Conservation (phyloP, 257 asterid species). For the Nyctanthes arbortristis region DNA sequence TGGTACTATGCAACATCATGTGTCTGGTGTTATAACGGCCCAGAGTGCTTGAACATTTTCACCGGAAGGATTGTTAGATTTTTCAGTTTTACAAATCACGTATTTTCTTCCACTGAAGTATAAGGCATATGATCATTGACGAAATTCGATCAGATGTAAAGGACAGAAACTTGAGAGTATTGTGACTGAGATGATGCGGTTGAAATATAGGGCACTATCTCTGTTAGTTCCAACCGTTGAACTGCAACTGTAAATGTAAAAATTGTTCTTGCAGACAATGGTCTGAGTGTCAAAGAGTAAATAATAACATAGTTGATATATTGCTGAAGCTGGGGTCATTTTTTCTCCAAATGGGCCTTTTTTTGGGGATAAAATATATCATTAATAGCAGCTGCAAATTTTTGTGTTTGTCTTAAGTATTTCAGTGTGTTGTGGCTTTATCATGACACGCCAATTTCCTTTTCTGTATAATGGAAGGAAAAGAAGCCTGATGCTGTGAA, state of each 20-base stretch:
- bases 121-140: background rate
- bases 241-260: background rate
- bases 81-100: background rate
- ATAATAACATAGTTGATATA: background rate
- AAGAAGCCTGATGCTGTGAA: conserved; percentile 55
- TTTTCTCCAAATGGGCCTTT: background rate
- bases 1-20: too few relatives aligned
- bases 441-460: background rate
- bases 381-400: background rate
- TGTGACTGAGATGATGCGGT: background rate
- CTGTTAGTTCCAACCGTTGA: background rate
- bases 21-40: too few relatives aligned
- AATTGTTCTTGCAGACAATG: background rate
- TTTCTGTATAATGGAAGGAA: conserved; percentile 36
- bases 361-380: background rate
- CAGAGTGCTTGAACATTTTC: too few relatives aligned
- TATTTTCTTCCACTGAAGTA: background rate
- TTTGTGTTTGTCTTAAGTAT: background rate
- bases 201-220: background rate
- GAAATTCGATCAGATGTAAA: background rate
- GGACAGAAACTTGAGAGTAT: background rate
- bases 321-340: background rate
- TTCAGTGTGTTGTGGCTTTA: background rate
- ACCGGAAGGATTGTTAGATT: background rate
- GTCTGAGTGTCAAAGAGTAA: background rate